phyloP scores from a whole-genome alignment of 495 filamentous ascomycete species.

The Aspergillus asperescens region DNA sequence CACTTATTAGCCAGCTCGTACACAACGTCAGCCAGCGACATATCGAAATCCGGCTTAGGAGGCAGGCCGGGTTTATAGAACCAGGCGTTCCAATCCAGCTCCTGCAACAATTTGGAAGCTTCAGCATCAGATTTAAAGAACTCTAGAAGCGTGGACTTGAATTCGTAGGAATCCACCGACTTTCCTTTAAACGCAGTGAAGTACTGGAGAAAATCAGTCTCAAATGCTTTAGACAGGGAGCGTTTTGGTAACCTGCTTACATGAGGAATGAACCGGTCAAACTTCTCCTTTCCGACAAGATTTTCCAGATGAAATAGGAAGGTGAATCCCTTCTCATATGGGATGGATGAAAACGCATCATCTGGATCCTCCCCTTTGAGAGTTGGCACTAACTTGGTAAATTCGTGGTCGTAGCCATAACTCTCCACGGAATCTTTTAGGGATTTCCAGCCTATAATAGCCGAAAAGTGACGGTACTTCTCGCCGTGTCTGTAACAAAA shows the following conservation, averaged over 20 bases:
- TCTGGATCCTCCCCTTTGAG: slow-evolving; percentile 90
- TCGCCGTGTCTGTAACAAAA: slow-evolving; percentile 62
- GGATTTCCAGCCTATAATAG: slow-evolving; percentile 68
- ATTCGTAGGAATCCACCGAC: slow-evolving; percentile 87
- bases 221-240: neutral
- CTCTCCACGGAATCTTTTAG: slow-evolving; percentile 66
- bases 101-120: slow-evolving; percentile 58
- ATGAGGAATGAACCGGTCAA: slow-evolving; percentile 89
- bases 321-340: slow-evolving; percentile 68
- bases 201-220: slow-evolving; percentile 48
- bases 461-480: slow-evolving; percentile 81
- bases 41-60: slow-evolving; percentile 86
- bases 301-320: slow-evolving; percentile 82
- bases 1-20: slow-evolving; percentile 77
- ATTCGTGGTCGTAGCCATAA: slow-evolving; percentile 78
- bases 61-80: slow-evolving; percentile 83
- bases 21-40: slow-evolving; percentile 78
- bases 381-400: slow-evolving; percentile 82
- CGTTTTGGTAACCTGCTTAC: slow-evolving; percentile 33
- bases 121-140: slow-evolving; percentile 72
- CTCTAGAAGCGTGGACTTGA: slow-evolving; percentile 76
- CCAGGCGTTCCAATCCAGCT: slow-evolving; percentile 81
- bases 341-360: slow-evolving; percentile 86
- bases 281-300: slow-evolving; percentile 76
- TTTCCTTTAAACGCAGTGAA: slow-evolving; percentile 75